phyloP scores from a whole-genome alignment of 345 rosid species.

The Toxicodendron radicans region DNA sequence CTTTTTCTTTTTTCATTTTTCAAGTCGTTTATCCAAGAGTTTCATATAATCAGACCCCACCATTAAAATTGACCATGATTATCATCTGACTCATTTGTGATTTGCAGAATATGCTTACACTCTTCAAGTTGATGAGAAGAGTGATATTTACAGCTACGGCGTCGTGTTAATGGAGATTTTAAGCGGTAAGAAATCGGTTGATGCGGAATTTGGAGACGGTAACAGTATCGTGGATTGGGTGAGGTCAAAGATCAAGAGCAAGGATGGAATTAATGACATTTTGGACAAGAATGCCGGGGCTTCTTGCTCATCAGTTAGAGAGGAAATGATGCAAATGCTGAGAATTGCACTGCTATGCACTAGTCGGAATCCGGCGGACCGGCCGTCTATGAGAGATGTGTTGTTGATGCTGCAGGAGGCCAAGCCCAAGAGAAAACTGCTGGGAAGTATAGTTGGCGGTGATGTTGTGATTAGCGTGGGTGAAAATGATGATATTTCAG shows the following conservation, averaged over 20 bases:
- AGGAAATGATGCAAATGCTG: conserved; percentile 90
- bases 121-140: conserved; percentile 90
- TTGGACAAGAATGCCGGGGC: conserved; percentile 82
- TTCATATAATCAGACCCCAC: conserved; percentile 26
- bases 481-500: conserved; percentile 22
- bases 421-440: conserved; percentile 77
- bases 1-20: conserved; percentile 8
- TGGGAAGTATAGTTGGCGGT: conserved; percentile 27
- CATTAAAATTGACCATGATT: conserved; percentile 3
- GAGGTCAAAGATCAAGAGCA: conserved; percentile 66
- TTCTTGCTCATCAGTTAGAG: conserved; percentile 59
- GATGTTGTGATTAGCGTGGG: conserved; percentile 29
- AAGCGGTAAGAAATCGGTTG: conserved; percentile 80
- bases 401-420: conserved; percentile 91
- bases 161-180: conserved; percentile 87
- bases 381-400: conserved; percentile 98
- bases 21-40: not conserved
- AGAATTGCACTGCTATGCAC: conserved; percentile 86
- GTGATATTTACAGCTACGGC: conserved; percentile 93
- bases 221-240: conserved; percentile 97
- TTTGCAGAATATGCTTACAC: conserved; percentile 90
- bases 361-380: conserved; percentile 71
- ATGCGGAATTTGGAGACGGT: conserved; percentile 89
- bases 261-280: conserved; percentile 56
- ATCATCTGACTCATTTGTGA: conserved; percentile 16